Evolutionary conservation across 495 filamentous ascomycete genomes (phyloP), one percentile per base, ranked within the genome.

Genomic region (Xylaria nigripes): DNA sequence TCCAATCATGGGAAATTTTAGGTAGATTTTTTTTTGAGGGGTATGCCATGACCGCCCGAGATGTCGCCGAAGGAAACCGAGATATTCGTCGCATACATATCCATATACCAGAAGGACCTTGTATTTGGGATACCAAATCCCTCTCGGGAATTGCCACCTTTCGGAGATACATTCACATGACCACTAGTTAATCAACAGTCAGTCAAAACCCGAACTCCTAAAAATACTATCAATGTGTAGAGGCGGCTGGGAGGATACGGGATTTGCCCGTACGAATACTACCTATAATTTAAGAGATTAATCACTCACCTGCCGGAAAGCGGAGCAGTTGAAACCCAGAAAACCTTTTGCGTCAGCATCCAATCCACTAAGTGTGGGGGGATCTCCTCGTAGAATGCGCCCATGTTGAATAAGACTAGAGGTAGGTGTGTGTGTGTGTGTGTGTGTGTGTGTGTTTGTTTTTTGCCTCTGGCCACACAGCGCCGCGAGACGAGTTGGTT

Each of bases 91-190:
- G 18, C 53, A 27, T 23, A 55, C 53, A 81, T 72, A 54, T 91
- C 87, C 36, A 90, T 57, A 58, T 89, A 91, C 60, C 81, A 86
- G 38, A 81, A 84, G 6, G 73, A 73, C 47, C 77, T 81, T 15
- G 72, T 66, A 49, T 75, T 66, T 38, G 86, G 68, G 45, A 89
- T 66, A 4, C 82, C 75, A 51, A 89, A 85, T 6, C 78, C 80
- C 19, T 70, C 72, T 9, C 80, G 71, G 13, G 25, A 7, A 30
- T 24, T 12, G 3, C 54, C 58, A 24, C 85, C 84, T 65, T 89
- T 88, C 36, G 86, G 86, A 0, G 86, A 89, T 44, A 87, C 60
- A 59, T 88, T 89, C 62, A 89, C 66, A 52, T 78, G 75, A 0
- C 73, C 74, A 2, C 70, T 57, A 36, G 4, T 2, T 13, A 36